Evolutionary conservation across 2,329 filamentous ascomycete genomes (phyloP).

Genomic region (Plenodomus biglobosus): DNA sequence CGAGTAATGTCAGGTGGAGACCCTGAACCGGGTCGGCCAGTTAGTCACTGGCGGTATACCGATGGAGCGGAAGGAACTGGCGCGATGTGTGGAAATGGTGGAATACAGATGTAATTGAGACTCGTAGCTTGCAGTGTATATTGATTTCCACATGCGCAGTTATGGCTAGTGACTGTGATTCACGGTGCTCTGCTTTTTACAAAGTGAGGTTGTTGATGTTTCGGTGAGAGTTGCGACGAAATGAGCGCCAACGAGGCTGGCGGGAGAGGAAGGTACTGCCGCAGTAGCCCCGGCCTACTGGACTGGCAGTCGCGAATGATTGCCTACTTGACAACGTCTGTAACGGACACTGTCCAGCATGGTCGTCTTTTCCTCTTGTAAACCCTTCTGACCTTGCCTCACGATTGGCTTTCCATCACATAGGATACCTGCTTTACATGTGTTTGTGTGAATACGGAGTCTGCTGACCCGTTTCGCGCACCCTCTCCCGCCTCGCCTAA

Average conservation of each 20-base stretch:
- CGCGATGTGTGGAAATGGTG: neutral
- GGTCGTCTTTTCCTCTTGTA: neutral
- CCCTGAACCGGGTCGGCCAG: neutral
- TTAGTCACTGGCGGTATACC: neutral
- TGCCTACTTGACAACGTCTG: neutral
- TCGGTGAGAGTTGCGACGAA: neutral
- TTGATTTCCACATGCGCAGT: too few species aligned
- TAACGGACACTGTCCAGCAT: neutral
- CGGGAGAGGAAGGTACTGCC: neutral
- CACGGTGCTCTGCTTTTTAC: too few species aligned
- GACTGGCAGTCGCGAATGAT: neutral
- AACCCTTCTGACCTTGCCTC: too few species aligned
- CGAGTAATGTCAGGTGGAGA: neutral
- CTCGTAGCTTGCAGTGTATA: too few species aligned
- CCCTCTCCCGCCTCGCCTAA: neutral
- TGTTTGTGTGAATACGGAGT: neutral
- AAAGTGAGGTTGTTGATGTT: neutral
- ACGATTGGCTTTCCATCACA: too few species aligned
- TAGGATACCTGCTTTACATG: too few species aligned
- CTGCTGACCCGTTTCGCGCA: neutral
- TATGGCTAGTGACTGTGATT: too few species aligned
- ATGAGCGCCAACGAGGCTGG: neutral
- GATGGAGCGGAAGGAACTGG: neutral
- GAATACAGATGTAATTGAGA: too few species aligned
- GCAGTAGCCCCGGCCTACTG: neutral